These are phyloP conservation scores for Pestalotiopsis sp. DNA, from an alignment of 2,329 filamentous ascomycete genomes.

Conservation along the genomic window DNA sequence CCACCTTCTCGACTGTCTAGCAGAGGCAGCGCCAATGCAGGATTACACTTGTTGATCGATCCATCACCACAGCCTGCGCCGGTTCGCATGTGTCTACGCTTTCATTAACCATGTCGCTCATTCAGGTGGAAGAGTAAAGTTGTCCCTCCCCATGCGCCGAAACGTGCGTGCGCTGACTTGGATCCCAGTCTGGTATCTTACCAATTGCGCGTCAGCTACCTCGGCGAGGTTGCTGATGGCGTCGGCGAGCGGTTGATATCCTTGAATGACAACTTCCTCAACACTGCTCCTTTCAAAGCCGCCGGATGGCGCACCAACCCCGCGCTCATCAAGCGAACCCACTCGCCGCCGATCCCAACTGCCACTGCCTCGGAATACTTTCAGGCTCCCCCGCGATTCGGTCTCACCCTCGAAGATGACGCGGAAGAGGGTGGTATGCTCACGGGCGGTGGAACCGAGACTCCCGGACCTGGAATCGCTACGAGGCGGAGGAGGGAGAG, in stretches of 20 bases:
- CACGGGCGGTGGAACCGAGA: slow-evolving; percentile 68
- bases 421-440: slow-evolving; percentile 75
- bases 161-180: background rate
- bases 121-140: slow-evolving; percentile 47
- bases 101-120: slow-evolving; percentile 41
- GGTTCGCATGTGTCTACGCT: background rate
- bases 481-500: slow-evolving; percentile 65
- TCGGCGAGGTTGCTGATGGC: slow-evolving; percentile 79
- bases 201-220: slow-evolving; percentile 79
- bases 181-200: slow-evolving; percentile 73
- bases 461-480: slow-evolving; percentile 67
- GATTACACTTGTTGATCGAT: background rate
- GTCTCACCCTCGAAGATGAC: slow-evolving; percentile 69
- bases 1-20: too few relatives aligned
- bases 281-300: slow-evolving; percentile 79
- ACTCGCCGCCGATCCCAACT: slow-evolving; percentile 85
- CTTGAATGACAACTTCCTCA: slow-evolving; percentile 77
- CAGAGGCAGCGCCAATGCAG: background rate
- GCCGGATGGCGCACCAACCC: slow-evolving; percentile 79
- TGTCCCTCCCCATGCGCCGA: background rate
- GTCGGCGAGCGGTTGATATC: slow-evolving; percentile 84
- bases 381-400: slow-evolving; percentile 66
- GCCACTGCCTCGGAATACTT: slow-evolving; percentile 85
- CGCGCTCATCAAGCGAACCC: slow-evolving; percentile 77
- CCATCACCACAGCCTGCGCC: background rate